A percentile compares a stretch with the other conserved stretches of the same genome.
phyloP scores from a whole-genome alignment of 768 basidiomycete species.

The Termitomyces sp. region DNA sequence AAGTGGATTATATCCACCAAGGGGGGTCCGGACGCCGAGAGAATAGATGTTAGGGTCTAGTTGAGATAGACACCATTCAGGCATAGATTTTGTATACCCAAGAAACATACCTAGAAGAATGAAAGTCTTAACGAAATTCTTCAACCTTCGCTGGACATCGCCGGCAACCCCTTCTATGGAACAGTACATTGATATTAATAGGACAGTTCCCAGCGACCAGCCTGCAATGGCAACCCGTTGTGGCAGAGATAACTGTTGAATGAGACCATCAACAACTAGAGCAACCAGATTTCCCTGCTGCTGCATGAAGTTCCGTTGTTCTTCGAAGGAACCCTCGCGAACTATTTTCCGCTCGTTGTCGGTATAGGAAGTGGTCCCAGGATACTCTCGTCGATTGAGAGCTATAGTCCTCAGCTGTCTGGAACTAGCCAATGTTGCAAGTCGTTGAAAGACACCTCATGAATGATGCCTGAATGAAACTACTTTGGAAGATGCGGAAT shows the following conservation, averaged over 20 bases:
- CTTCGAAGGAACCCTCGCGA: conserved; percentile 11
- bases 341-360: conserved; percentile 16
- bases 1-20: neutral
- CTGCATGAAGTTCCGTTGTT: conserved; percentile 12
- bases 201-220: conserved; percentile 24
- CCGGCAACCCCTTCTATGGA: conserved; percentile 7
- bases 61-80: neutral
- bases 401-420: conserved; percentile 19
- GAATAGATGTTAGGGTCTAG: neutral
- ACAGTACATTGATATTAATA: conserved; percentile 15
- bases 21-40: neutral
- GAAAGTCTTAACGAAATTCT: conserved; percentile 13
- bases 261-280: conserved; percentile 20
- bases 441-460: conserved; percentile 18
- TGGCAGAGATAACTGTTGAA: conserved; percentile 36
- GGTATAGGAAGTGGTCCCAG: conserved; percentile 21
- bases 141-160: conserved; percentile 11
- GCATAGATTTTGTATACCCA: neutral
- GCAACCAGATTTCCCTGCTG: conserved; percentile 23
- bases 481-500: neutral
- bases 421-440: conserved; percentile 12
- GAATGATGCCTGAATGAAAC: neutral
- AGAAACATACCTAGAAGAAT: conserved; percentile 14
- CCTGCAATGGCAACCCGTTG: conserved; percentile 15
- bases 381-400: conserved; percentile 15